phyloP scores from a whole-genome alignment of 2,329 filamentous ascomycete species.

The Botrytis squamosa region DNA sequence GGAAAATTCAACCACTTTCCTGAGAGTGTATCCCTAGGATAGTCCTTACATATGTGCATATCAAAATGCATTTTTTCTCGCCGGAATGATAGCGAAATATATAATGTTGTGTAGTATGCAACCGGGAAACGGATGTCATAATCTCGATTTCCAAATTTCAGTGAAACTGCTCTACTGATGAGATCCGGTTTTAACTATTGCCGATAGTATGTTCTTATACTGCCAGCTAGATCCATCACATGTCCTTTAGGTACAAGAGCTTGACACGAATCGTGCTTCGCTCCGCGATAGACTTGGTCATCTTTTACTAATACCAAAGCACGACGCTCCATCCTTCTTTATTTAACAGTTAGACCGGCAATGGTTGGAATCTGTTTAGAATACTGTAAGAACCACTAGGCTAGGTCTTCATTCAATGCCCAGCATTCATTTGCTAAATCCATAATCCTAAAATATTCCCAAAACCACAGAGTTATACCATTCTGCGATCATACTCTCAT shows the following conservation, averaged over 20 bases:
- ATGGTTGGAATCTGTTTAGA: rapidly evolving
- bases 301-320: neutral
- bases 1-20: neutral
- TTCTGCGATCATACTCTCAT: neutral
- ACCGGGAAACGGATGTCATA: too few relatives aligned
- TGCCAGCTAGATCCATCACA: rapidly evolving
- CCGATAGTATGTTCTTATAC: neutral
- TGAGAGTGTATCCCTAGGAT: neutral
- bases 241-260: rapidly evolving
- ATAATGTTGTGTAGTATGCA: too few relatives aligned
- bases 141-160: too few relatives aligned
- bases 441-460: too few relatives aligned
- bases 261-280: too few relatives aligned
- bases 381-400: neutral
- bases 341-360: neutral
- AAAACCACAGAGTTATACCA: neutral
- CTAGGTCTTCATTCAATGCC: too few relatives aligned
- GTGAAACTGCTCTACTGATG: too few relatives aligned
- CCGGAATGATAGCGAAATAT: neutral
- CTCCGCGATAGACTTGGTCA: neutral
- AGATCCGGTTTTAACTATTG: neutral
- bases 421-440: too few relatives aligned
- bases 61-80: neutral
- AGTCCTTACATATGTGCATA: neutral
- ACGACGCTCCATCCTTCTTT: neutral